A percentile compares a stretch with the other conserved stretches of the same genome.
phyloP scores from a whole-genome alignment of 2,329 filamentous ascomycete genomes.

The Microdochium bolleyi region DNA sequence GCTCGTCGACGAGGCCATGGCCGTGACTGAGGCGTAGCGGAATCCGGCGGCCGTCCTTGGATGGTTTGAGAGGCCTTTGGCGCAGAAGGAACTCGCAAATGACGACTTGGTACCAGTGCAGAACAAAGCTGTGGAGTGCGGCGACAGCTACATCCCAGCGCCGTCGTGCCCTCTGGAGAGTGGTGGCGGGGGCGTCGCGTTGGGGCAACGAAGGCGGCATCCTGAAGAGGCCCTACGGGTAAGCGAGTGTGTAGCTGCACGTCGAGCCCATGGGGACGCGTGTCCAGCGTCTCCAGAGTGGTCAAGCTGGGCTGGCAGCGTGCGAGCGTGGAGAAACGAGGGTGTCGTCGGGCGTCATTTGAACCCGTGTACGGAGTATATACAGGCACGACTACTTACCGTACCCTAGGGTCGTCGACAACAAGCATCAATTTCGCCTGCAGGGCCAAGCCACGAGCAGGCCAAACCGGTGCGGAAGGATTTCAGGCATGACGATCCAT shows the following conservation, averaged over 20 bases:
- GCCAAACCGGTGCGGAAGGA: no score
- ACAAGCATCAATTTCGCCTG: no score
- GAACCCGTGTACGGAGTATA: no score
- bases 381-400: no score
- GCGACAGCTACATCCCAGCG: slow-evolving; percentile 8
- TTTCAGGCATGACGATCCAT: no score
- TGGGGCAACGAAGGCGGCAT: background rate
- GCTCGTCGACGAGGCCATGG: slow-evolving; percentile 36
- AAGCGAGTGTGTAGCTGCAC: background rate
- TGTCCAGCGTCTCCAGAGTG: no score
- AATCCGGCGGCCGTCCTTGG: slow-evolving; percentile 57
- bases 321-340: background rate
- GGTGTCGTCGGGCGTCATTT: no score
- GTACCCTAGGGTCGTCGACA: no score
- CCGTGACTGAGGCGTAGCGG: slow-evolving; percentile 30
- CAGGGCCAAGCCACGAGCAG: no score
- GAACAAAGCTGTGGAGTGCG: slow-evolving; percentile 8
- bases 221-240: background rate
- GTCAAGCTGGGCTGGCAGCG: no score
- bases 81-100: slow-evolving; percentile 45
- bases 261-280: no score
- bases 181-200: background rate
- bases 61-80: slow-evolving; percentile 61
- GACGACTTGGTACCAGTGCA: slow-evolving; percentile 25
- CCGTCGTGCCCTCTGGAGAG: slow-evolving; percentile 7